Evolutionary conservation across 345 rosid species (phyloP), one percentile per base, ranked within the genome.

Genomic region (Gossypium thurberi): DNA sequence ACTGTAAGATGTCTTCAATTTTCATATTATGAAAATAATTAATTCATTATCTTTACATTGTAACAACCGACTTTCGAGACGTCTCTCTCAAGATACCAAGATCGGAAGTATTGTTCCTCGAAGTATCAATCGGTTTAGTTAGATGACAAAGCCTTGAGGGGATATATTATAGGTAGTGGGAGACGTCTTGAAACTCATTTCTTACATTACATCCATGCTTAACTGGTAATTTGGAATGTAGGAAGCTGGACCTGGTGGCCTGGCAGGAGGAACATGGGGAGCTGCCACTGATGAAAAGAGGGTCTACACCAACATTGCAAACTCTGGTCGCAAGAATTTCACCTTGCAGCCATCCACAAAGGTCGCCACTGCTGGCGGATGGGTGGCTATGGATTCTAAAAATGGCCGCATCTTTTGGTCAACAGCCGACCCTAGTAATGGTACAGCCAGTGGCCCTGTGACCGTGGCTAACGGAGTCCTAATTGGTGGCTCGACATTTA

Each of bases 241-340:
- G 83, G 67, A 76, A 61, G 82, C 78, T 37, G 82, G 82, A 44
- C 83, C 80, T 4, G 82, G 80, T 7, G 78, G 83, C 1, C 0
- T 43, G 1, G 26, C 33, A 0, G 82, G 83, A 6, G 83, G 80
- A 37, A 33, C 3, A n/a, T 78, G 83, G 83, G 83, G 83, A 18
- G 80, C 83, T 18, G 82, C 86, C 8, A 83, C 77, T 0, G 82
- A 83, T n/a, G 73, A 59, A 28, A 75, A 55, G 44, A 74, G 72
- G 15, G 70, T 80, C 25, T 80, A 80, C 75, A 80, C 82, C 26
- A 80, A 83, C 70, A 66, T 77, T 10, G 80, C 55, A 12, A 77
- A 80, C 64, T 75, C 81, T 8, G 59, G 40, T 1, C 8, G 50
- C 60, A 56, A 68, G 21, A 82, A 67, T 52, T 82, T 82, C 73